Evolutionary conservation across 495 filamentous ascomycete species (phyloP).

Genomic region (Patellaria atrata): DNA sequence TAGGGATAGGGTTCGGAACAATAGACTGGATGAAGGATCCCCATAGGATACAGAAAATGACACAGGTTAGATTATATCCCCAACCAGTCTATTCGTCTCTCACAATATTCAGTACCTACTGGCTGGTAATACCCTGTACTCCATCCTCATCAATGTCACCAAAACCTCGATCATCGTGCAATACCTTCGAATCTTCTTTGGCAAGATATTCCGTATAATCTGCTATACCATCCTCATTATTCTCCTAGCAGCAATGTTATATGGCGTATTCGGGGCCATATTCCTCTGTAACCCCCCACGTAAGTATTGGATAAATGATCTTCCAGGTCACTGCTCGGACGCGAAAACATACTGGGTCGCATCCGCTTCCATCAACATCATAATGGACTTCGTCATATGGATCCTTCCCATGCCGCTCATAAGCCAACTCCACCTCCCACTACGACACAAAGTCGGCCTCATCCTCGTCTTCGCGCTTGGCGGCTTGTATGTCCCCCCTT

Average conservation of each 20-base stretch:
- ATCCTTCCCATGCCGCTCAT: slow-evolving; percentile 23
- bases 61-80: slow-evolving; percentile 3
- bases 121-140: slow-evolving; percentile 20
- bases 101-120: slow-evolving; percentile 17
- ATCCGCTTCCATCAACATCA: slow-evolving; percentile 18
- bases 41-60: slow-evolving; percentile 5
- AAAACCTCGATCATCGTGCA: slow-evolving; percentile 25
- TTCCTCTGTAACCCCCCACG: slow-evolving; percentile 21
- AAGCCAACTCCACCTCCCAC: slow-evolving; percentile 15
- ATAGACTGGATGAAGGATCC: neutral
- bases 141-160: slow-evolving; percentile 19
- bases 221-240: slow-evolving; percentile 17
- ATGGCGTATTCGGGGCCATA: slow-evolving; percentile 21
- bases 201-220: slow-evolving; percentile 1
- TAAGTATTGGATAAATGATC: slow-evolving; percentile 20
- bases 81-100: neutral
- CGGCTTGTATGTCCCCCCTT: slow-evolving; percentile 27
- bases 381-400: slow-evolving; percentile 20
- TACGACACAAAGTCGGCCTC: slow-evolving; percentile 34
- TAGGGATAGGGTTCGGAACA: neutral
- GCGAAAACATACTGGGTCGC: slow-evolving; percentile 19
- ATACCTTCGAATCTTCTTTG: slow-evolving; percentile 22
- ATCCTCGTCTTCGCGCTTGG: slow-evolving; percentile 43
- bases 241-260: slow-evolving; percentile 12
- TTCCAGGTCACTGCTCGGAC: slow-evolving; percentile 18